These are phyloP conservation scores for Rhodosporidiobolus odoratus DNA, from an alignment of 768 basidiomycete genomes.

Conservation along the genomic window DNA sequence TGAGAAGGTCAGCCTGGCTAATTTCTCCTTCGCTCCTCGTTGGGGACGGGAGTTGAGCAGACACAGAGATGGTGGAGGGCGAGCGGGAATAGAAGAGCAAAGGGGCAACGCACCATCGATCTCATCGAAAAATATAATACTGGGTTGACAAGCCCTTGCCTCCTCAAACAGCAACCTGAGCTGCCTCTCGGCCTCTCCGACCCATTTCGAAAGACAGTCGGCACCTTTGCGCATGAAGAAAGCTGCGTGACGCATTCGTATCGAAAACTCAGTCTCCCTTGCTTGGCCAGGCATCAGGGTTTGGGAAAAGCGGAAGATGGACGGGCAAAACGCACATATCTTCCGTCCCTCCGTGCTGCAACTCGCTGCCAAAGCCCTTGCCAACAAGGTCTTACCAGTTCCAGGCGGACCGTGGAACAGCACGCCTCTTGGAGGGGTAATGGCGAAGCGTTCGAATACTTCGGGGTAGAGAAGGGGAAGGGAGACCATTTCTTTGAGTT, in stretches of 20 bases:
- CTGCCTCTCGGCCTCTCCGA: slow-evolving; percentile 96
- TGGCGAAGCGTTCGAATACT: slow-evolving; percentile 84
- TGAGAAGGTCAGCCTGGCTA: no score
- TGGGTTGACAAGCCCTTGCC: slow-evolving; percentile 82
- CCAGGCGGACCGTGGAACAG: slow-evolving; percentile 97
- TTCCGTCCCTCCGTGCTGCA: slow-evolving; percentile 78
- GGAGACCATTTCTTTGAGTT: slow-evolving; percentile 96
- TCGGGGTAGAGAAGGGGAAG: slow-evolving; percentile 93
- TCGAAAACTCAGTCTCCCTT: slow-evolving; percentile 4
- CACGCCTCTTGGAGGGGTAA: slow-evolving; percentile 93
- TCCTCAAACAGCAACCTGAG: slow-evolving; percentile 92
- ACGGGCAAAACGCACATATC: slow-evolving; percentile 61
- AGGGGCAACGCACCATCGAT: slow-evolving; percentile 65
- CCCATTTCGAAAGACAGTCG: slow-evolving; percentile 97
- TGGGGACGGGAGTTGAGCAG: no score
- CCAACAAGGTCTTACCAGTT: slow-evolving; percentile 93
- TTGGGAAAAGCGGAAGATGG: not conserved
- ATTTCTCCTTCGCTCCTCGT: no score
- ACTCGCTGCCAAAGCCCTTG: slow-evolving; percentile 87
- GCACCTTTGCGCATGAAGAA: slow-evolving; percentile 99
- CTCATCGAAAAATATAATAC: slow-evolving; percentile 99
- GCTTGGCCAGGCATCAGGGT: not conserved
- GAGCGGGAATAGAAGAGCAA: not conserved
- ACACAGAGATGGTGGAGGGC: not conserved
- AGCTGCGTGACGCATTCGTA: slow-evolving; percentile 51